These are phyloP conservation scores for Syzygium oleosum DNA, from an alignment of 345 rosid species.

Conservation along the genomic window DNA sequence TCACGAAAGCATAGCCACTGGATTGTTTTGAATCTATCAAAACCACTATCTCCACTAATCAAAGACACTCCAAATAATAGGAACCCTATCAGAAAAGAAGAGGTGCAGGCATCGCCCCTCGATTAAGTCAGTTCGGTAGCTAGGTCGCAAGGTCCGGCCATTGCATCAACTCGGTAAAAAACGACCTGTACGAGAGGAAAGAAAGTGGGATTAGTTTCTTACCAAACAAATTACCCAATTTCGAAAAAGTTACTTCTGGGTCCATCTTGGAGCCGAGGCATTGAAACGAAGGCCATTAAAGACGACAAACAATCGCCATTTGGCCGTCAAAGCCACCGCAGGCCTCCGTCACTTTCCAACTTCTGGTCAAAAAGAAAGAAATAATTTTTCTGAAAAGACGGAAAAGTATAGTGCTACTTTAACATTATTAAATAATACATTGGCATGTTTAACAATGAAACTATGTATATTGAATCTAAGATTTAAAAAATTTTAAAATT, in stretches of 20 bases:
- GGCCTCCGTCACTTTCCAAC: background rate
- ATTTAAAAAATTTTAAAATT: background rate
- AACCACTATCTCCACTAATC: background rate
- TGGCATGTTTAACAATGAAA: background rate
- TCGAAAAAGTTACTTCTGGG: background rate
- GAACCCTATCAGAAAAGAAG: background rate
- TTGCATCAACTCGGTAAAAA: background rate
- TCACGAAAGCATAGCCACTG: background rate
- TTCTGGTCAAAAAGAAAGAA: background rate
- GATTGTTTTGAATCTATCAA: background rate
- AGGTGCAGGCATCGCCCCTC: background rate
- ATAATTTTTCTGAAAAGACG: background rate
- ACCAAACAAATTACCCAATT: background rate
- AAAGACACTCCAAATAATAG: background rate
- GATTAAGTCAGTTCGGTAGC: background rate
- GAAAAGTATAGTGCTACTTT: background rate
- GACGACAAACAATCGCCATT: too few relatives aligned
- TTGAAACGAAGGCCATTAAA: background rate
- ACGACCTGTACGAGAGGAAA: background rate
- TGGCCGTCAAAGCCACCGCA: too few relatives aligned
- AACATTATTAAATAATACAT: background rate
- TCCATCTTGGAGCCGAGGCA: background rate
- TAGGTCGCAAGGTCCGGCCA: background rate
- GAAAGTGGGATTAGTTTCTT: background rate
- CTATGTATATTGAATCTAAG: background rate